phyloP scores from a whole-genome alignment of 2,329 filamentous ascomycete genomes.

The Nannizziopsis arthrosporioides region DNA sequence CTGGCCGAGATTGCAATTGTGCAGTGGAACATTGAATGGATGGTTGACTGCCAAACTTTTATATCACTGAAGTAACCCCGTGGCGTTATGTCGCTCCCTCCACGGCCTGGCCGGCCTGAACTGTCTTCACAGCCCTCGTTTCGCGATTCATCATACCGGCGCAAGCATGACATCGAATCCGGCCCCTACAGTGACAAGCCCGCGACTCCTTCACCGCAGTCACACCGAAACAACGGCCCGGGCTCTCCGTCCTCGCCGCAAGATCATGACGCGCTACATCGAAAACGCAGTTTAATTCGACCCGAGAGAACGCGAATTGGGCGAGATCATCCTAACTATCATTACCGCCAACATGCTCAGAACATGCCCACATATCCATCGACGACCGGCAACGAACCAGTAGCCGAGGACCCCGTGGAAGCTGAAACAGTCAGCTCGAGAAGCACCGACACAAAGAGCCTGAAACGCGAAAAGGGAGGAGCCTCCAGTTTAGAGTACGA shows the following conservation, averaged over 20 bases:
- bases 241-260: constrained; percentile 36
- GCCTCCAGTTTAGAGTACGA: constrained; percentile 7
- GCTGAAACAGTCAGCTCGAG: constrained; percentile 48
- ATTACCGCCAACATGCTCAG: constrained; percentile 89
- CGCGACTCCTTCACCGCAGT: constrained; percentile 26
- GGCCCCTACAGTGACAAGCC: constrained; percentile 36
- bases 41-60: constrained; percentile 6
- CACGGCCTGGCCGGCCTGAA: constrained; percentile 53
- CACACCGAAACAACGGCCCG: constrained; percentile 27
- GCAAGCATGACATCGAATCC: constrained; percentile 60
- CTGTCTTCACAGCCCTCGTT: constrained; percentile 47
- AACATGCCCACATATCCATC: constrained; percentile 86
- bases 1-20: background rate
- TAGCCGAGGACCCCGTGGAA: constrained; percentile 57
- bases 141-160: constrained; percentile 56
- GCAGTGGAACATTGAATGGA: constrained; percentile 2
- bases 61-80: background rate
- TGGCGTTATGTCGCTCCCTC: constrained; percentile 40
- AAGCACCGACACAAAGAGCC: constrained; percentile 44
- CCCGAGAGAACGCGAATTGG: constrained; percentile 81
- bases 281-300: constrained; percentile 79
- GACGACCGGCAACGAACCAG: constrained; percentile 80
- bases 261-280: constrained; percentile 46
- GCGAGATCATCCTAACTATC: constrained; percentile 81
- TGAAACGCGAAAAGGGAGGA: constrained; percentile 17